These are phyloP conservation scores for Pleurotus ostreatus DNA, from an alignment of 768 basidiomycete species.

Conservation along the genomic window DNA sequence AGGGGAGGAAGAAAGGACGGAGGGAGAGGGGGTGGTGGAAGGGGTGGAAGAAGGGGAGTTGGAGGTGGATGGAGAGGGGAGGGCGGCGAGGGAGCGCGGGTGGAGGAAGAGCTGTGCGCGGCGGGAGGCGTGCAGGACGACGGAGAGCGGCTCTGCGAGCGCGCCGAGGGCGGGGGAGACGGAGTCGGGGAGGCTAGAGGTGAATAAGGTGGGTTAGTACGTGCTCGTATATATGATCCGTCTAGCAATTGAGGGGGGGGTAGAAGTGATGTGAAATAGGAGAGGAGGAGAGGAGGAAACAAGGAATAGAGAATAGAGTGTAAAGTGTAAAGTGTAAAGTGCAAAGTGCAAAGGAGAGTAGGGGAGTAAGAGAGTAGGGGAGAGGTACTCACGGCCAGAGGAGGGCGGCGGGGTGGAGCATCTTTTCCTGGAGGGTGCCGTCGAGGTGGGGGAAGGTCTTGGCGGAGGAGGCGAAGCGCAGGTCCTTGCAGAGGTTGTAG, in stretches of 20 bases:
- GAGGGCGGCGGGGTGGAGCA: conserved; percentile 78
- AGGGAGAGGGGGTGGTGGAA: conserved; percentile 1
- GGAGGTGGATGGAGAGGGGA: conserved; percentile 5
- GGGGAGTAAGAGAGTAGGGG: too few species aligned
- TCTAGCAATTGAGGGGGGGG: too few species aligned
- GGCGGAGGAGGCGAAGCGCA: conserved; percentile 89
- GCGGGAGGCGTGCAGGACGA: conserved; percentile 26
- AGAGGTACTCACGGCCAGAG: background rate
- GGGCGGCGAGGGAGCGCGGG: conserved; percentile 70
- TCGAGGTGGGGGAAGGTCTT: conserved; percentile 92
- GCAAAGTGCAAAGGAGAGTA: too few species aligned
- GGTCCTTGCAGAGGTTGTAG: conserved; percentile 89
- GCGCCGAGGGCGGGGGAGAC: conserved; percentile 80
- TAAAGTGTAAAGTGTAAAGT: too few species aligned
- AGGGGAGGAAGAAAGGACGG: too few species aligned
- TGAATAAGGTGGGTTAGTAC: too few species aligned
- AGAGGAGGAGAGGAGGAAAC: too few species aligned
- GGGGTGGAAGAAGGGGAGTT: background rate
- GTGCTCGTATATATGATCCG: too few species aligned
- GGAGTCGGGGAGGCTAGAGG: conserved; percentile 28
- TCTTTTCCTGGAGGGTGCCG: conserved; percentile 81
- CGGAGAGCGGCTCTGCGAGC: conserved; percentile 91
- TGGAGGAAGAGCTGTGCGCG: conserved; percentile 25
- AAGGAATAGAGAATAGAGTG: too few species aligned
- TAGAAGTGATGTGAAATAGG: too few species aligned